Base-by-base conservation (phyloP, 2,329 filamentous ascomycete species). In the Meredithiella fracta region DNA sequence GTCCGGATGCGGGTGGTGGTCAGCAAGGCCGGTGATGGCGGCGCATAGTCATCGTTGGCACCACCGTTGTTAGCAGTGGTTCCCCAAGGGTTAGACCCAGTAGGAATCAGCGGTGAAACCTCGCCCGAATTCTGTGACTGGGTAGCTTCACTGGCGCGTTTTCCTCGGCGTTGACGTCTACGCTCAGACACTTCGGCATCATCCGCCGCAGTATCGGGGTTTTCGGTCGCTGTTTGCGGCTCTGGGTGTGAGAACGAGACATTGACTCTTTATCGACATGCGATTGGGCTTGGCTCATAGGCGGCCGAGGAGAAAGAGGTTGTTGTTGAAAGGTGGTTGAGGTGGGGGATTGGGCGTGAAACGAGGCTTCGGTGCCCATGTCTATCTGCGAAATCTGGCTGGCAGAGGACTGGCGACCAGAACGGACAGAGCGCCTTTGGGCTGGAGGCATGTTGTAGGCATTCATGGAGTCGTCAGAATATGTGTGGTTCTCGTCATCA, bases 161-260 rank as follows among this genome's bases (percentile, higher is more conserved):
- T 54, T n/a, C 57, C 54, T 17, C 57, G 49, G 23, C 57, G 57
- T 50, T 59, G 51, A 31, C 57, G 57, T 29, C 49, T 44, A 17
- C 53, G 50, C 50, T 59, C 54, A 3, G 54, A 29, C n/a, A 53
- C 57, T 59, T 59, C 53, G 15, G 53, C 54, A 56, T 59, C 57
- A 17, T 59, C 49, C 14, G 50, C 42, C 17, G 42, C 47, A 14
- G 42, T 40, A 34, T 53, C 54, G 1, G 57, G 11, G 57, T 59
- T 31, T 40, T 49, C 11, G 57, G 57, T 44, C 57, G 56, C 40
- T 40, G 49, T 9, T 38, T 25, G 20, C 11, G 29, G 8, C 47
- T 42, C n/a, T 29, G 44, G 22, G 22, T 49, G 9, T 52, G 49
- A 14, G 26, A 38, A 26, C 15, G 47, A 14, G 22, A 25, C 31